Base-by-base conservation (phyloP, 768 basidiomycete species). In the Tricholomella constricta region DNA sequence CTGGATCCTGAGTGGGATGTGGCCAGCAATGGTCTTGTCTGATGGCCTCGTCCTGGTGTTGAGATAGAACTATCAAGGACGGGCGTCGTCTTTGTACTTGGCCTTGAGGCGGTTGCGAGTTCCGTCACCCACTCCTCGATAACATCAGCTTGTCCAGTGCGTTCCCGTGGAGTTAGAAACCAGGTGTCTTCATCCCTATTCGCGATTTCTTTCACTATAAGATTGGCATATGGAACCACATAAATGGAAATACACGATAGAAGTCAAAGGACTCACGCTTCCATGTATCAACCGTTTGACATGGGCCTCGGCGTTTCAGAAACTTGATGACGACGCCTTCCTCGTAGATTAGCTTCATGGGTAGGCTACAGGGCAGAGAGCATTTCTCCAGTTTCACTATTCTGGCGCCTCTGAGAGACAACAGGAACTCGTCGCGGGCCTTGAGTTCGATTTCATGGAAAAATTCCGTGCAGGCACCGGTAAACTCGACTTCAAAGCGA, bases 391-490 rank as follows among this genome's bases (percentile, higher is more conserved):
- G 45, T 65, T 41, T 66, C 32, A 68, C 67, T 19, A 82, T 52
- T 23, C 51, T 54, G 22, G 69, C 69, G 2, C 80, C 81, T 52
- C 72, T 76, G 17, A 85, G 71, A 15, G 78, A 72, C n/a, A 86
- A 47, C n/a, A 64, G 64, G 22, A 86, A 58, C 35, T 67, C 66
- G 50, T 82, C 78, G 2, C 68, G 65, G 6, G 77, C 65, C 32
- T 70, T 65, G 52, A 83, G 71, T 29, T 68, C 47, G 8, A 85
- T 64, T 20, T 67, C 58, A 8, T 63, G 46, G 38, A 78, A 68
- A 54, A 69, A 65, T 1, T 68, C 52, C 22, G 65, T 51, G 37
- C 65, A 71, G 20, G 46, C 48, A 40, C 73, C 72, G 3, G 68
- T 59, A 17, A 82, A 63, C 43, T 68, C 61, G 35, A 78, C 70